Conservation (phyloP, 1,284 basidiomycete species). For the Moniliella sp. region DNA sequence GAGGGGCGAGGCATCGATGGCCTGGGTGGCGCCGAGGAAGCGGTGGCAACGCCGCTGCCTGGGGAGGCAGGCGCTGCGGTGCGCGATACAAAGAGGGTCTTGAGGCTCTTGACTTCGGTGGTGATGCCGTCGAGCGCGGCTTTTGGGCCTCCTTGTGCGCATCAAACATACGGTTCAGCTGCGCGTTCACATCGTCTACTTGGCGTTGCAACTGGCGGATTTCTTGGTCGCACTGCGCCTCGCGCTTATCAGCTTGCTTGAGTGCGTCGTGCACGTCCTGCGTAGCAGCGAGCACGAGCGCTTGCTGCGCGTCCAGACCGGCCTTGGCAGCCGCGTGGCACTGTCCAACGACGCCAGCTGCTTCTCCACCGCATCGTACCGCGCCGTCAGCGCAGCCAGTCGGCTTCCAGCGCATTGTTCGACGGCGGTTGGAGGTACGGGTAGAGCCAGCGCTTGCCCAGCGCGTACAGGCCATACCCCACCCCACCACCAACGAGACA, state of each 20-base stretch:
- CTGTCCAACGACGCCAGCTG: slow-evolving; percentile 52
- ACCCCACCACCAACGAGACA: slow-evolving; percentile 74
- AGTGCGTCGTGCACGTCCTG: slow-evolving; percentile 60
- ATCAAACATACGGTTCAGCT: slow-evolving; percentile 65
- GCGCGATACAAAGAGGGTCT: slow-evolving; percentile 66
- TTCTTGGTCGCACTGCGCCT: slow-evolving; percentile 60
- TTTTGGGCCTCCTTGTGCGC: slow-evolving; percentile 56
- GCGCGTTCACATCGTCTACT: slow-evolving; percentile 56
- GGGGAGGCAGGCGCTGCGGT: slow-evolving; percentile 41
- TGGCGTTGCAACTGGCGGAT: slow-evolving; percentile 52
- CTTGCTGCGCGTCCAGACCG: slow-evolving; percentile 61
- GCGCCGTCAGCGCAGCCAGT: slow-evolving; percentile 63
- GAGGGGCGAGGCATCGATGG: slow-evolving; percentile 13
- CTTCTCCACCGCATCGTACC: slow-evolving; percentile 72
- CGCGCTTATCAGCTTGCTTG: slow-evolving; percentile 53
- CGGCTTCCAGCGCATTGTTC: slow-evolving; percentile 66
- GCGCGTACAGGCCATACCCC: slow-evolving; percentile 62
- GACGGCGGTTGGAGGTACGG: slow-evolving; percentile 79
- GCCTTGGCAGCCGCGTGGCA: slow-evolving; percentile 52
- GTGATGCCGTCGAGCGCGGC: slow-evolving; percentile 58
- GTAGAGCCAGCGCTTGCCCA: slow-evolving; percentile 75
- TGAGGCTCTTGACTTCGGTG: slow-evolving; percentile 79
- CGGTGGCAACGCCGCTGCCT: not conserved
- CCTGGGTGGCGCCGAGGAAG: slow-evolving; percentile 9
- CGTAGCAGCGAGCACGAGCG: slow-evolving; percentile 54